These are phyloP conservation scores for Chlorella sp. DNA, from an alignment of 139 green algal genomes.

Conservation along the genomic window DNA sequence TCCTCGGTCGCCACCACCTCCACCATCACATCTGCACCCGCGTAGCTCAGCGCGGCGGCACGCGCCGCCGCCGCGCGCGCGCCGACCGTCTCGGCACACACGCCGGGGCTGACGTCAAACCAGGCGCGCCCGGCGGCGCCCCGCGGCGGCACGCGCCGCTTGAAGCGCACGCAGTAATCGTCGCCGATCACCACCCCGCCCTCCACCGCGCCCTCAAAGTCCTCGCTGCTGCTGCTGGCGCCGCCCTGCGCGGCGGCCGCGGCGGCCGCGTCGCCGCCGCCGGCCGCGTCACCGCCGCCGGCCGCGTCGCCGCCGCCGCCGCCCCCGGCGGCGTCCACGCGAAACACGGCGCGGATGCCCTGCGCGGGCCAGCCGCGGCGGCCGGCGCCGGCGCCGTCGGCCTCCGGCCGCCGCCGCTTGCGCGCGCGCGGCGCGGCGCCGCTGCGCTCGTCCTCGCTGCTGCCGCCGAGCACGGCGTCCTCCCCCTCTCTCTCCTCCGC, in stretches of 20 bases:
- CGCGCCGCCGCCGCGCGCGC: conserved; percentile 17
- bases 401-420: too few relatives aligned
- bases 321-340: too few relatives aligned
- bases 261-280: neutral
- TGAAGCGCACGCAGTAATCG: too few relatives aligned
- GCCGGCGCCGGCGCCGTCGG: too few relatives aligned
- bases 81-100: conserved; percentile 30
- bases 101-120: conserved; percentile 10
- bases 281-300: neutral
- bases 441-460: too few relatives aligned
- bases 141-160: neutral
- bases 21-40: conserved; percentile 51
- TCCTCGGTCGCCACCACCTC: conserved; percentile 32
- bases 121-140: conserved; percentile 2
- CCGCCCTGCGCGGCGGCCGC: neutral
- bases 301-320: neutral
- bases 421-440: too few relatives aligned
- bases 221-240: neutral
- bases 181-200: too few relatives aligned
- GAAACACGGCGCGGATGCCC: too few relatives aligned
- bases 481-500: too few relatives aligned
- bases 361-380: too few relatives aligned
- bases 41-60: conserved; percentile 31
- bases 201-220: neutral
- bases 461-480: too few relatives aligned